Base-by-base conservation (phyloP, 331 rosid species). In the Rosa hybrid region DNA sequence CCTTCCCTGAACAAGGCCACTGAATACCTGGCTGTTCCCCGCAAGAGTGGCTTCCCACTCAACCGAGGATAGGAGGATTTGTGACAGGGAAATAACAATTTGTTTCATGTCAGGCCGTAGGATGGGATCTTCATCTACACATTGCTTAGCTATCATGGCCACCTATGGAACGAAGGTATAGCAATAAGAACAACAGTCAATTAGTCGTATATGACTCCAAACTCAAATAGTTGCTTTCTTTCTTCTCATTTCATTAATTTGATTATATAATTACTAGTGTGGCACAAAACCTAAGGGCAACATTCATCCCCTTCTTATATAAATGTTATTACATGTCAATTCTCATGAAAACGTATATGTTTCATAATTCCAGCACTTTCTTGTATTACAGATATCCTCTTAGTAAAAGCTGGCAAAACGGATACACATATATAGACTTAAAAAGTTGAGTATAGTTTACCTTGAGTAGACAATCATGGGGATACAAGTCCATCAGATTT, bases 11-110 rank as follows among this genome's bases (percentile, higher is more conserved):
- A 87, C 99, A 85, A 93, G 99, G 27, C 99, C 99, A 86, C 99
- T 93, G 82, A 96, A 96, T 65, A 96, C 98, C 82, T 96, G 99
- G 85, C 99, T 96, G 84, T 91, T 96, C 74, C 99, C 99, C 5
- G 99, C 97, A 16, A 96, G 94, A 84, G 99, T 96, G 11, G 99
- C 97, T 88, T 96, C 99, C 99, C 99, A 96, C 85, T 96, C 99
- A 68, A 96, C 83, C 7, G 99, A 91, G 72, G 98, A 90, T 14
- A 96, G 90, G 20, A 91, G 94, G 77, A 93, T 89, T 75, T 96
- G 99, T 20, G 99, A 96, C 76, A 93, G 83, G 6, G 99, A 88
- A 73, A 96, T 96, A 86, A 93, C 98, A 1, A 90, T 77, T 78
- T 90, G 92, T 53, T 90, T 91, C 99, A 96, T 93, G 79, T 96